phyloP scores from a whole-genome alignment of 208 protist species.

The Leishmania major region DNA sequence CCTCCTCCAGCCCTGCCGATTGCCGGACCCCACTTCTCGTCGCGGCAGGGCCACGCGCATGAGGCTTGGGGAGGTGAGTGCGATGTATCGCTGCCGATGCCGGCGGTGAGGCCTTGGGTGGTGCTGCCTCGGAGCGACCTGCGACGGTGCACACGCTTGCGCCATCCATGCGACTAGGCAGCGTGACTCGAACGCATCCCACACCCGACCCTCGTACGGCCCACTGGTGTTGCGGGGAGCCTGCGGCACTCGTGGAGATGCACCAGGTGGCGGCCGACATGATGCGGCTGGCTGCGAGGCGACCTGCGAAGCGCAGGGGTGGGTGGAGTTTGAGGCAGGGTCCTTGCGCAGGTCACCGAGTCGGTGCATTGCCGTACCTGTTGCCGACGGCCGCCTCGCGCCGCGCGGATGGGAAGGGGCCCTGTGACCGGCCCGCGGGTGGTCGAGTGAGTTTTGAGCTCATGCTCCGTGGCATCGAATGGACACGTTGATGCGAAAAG shows the following conservation, averaged over 20 bases:
- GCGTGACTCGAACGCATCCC: too few species aligned
- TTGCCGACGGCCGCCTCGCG: not conserved
- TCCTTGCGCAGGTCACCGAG: not conserved
- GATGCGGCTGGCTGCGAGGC: not conserved
- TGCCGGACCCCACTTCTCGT: not conserved
- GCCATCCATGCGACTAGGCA: not conserved
- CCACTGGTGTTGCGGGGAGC: not conserved
- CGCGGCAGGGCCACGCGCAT: not conserved
- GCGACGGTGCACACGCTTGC: not conserved
- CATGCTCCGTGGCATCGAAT: not conserved
- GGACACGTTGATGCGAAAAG: not conserved
- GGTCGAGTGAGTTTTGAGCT: not conserved
- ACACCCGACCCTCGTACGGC: not conserved
- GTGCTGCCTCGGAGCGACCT: not conserved
- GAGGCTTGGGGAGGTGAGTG: not conserved
- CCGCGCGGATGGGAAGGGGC: not conserved
- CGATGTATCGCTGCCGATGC: not conserved
- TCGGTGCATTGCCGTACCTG: not conserved
- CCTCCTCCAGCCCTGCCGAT: not conserved
- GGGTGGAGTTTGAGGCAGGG: not conserved
- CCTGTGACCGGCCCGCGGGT: not conserved
- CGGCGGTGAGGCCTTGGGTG: not conserved
- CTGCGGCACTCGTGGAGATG: not conserved
- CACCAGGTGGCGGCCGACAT: not conserved
- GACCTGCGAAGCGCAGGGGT: not conserved